These are phyloP conservation scores for Kuraishia hungarica DNA, from an alignment of 805 yeast species.

Conservation along the genomic window DNA sequence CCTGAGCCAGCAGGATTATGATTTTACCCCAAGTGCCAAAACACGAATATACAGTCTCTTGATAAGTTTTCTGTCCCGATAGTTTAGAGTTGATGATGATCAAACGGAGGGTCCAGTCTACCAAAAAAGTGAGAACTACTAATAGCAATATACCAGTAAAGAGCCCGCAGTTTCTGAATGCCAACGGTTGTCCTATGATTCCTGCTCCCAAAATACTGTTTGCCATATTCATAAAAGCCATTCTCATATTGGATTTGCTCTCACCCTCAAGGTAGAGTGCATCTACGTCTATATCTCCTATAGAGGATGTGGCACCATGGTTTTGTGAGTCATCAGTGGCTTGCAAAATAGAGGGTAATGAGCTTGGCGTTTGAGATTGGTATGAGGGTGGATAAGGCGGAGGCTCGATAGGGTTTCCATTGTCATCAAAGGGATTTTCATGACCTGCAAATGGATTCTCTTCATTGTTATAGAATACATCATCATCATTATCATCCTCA, in stretches of 20 bases:
- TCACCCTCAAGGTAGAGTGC: slow-evolving; percentile 12
- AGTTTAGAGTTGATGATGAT: slow-evolving; percentile 78
- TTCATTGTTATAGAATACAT: not conserved
- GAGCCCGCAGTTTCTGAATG: slow-evolving; percentile 74
- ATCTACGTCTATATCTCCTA: not conserved
- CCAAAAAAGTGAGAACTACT: slow-evolving; percentile 51
- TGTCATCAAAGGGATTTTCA: not conserved
- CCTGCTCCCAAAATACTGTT: slow-evolving; percentile 95
- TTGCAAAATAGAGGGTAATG: not conserved
- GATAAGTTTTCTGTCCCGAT: slow-evolving; percentile 71
- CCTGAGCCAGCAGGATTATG: slow-evolving; percentile 65
- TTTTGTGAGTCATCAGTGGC: not conserved
- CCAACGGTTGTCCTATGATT: slow-evolving; percentile 88
- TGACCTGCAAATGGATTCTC: not conserved
- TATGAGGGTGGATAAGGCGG: not conserved
- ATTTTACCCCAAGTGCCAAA: slow-evolving; percentile 69
- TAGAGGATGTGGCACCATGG: not conserved
- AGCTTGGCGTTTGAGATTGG: not conserved
- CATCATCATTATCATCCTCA: not conserved
- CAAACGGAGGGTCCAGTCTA: slow-evolving; percentile 81
- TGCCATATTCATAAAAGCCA: slow-evolving; percentile 97
- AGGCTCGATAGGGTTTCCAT: not conserved
- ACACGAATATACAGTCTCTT: slow-evolving; percentile 74
- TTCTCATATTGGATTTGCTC: slow-evolving; percentile 50
- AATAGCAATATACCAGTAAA: slow-evolving; percentile 62